phyloP scores from a whole-genome alignment of 208 protist genomes.

The Wallacemonas sp. region DNA sequence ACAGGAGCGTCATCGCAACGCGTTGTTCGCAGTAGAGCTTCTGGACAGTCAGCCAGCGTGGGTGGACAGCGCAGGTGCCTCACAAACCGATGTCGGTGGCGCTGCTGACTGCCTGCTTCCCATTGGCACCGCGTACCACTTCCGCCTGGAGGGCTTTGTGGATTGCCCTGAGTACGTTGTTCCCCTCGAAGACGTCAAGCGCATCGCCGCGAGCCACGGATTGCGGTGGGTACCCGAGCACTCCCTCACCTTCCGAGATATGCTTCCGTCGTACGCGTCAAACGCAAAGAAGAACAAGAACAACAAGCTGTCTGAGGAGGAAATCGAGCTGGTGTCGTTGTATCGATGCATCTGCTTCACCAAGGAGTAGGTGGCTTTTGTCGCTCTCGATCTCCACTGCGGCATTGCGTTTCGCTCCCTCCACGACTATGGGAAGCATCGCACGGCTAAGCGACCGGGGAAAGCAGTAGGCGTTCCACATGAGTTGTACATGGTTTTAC shows the following conservation, averaged over 20 bases:
- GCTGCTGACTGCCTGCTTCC: constrained; percentile 18
- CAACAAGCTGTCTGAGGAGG: constrained; percentile 41
- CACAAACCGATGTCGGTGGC: constrained; percentile 1
- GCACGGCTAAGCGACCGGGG: too few relatives aligned
- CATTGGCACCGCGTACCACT: constrained; percentile 70
- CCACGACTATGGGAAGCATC: too few relatives aligned
- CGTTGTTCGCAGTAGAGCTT: constrained; percentile 33
- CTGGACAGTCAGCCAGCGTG: constrained; percentile 21
- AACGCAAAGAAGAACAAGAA: constrained; percentile 53
- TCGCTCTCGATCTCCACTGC: too few relatives aligned
- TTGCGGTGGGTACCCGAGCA: constrained; percentile 15
- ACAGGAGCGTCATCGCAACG: constrained; percentile 18
- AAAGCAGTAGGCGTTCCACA: too few relatives aligned
- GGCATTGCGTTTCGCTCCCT: too few relatives aligned
- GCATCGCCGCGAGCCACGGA: constrained; percentile 12
- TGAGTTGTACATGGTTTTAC: too few relatives aligned
- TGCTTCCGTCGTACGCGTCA: constrained; percentile 31
- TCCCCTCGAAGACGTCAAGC: constrained; percentile 31
- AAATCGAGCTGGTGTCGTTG: constrained; percentile 62
- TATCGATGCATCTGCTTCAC: constrained; percentile 66
- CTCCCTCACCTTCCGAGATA: constrained; percentile 36
- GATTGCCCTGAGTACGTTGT: constrained; percentile 87
- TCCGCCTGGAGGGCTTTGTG: constrained; percentile 84
- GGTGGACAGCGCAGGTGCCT: background rate
- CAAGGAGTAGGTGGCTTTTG: constrained; percentile 21